These are phyloP conservation scores for Chloromonas sp. DNA, from an alignment of 163 green algal genomes.

Conservation along the genomic window DNA sequence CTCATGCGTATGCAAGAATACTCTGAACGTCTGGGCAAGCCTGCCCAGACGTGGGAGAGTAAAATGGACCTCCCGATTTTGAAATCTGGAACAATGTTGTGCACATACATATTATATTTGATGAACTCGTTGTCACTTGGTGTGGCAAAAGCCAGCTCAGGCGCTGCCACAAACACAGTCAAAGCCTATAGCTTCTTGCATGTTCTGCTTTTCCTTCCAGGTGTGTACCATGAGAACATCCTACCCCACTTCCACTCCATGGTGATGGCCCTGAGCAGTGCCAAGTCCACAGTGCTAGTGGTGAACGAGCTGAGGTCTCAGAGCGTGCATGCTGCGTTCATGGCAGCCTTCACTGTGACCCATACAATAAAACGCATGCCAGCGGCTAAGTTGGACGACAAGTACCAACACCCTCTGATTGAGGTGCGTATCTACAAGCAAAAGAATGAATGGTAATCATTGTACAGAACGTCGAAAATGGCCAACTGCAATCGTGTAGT, in stretches of 20 bases:
- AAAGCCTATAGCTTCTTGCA: background rate
- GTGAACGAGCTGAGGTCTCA: slow-evolving; percentile 80
- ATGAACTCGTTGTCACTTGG: background rate
- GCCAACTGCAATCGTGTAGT: too few relatives aligned
- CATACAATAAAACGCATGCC: slow-evolving; percentile 62
- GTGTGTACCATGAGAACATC: background rate
- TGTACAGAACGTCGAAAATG: too few relatives aligned
- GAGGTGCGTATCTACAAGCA: slow-evolving; percentile 3
- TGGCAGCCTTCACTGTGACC: slow-evolving; percentile 43
- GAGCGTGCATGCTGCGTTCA: slow-evolving; percentile 68
- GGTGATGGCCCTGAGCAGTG: background rate
- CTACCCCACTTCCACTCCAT: background rate
- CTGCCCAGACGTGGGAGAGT: too few relatives aligned
- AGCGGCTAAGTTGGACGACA: slow-evolving; percentile 44
- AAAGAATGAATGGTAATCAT: too few relatives aligned
- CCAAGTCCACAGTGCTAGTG: slow-evolving; percentile 48
- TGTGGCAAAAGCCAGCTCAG: background rate
- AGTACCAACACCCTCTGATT: slow-evolving; percentile 21
- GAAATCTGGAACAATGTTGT: too few relatives aligned
- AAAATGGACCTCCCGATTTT: too few relatives aligned
- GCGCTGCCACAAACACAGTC: background rate
- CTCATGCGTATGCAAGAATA: too few relatives aligned
- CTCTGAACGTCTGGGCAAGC: too few relatives aligned
- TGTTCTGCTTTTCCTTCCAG: background rate
- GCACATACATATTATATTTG: too few relatives aligned